phyloP scores from a whole-genome alignment of 441 rosid species.

The Pelargonium australe region DNA sequence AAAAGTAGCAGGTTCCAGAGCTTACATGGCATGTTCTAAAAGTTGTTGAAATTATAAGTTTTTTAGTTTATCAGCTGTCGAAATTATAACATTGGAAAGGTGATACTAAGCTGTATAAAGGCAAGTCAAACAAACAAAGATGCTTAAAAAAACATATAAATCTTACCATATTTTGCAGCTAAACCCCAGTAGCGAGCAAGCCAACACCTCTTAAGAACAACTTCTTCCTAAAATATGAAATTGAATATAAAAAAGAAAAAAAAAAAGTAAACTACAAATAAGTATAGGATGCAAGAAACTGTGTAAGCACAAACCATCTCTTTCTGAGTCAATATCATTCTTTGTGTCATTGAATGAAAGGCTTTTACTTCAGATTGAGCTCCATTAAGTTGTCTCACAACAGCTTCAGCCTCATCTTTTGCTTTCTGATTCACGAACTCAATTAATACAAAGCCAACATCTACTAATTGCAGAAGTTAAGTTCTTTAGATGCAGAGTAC shows the following conservation, averaged over 20 bases:
- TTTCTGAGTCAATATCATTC: constrained; percentile 73
- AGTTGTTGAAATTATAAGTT: background rate
- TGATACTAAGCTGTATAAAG: background rate
- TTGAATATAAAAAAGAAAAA: background rate
- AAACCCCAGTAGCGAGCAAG: constrained; percentile 79
- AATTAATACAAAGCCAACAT: constrained; percentile 12
- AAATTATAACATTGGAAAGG: background rate
- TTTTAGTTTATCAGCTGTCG: background rate
- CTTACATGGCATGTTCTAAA: constrained; percentile 7
- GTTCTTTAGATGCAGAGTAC: constrained; percentile 2
- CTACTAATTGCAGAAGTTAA: background rate
- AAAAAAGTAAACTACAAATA: constrained; percentile 16
- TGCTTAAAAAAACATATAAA: background rate
- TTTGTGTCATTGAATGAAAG: constrained; percentile 57
- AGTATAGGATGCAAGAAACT: background rate
- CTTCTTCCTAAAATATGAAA: constrained; percentile 55
- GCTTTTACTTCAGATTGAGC: constrained; percentile 65
- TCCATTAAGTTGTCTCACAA: constrained; percentile 42
- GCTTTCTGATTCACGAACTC: constrained; percentile 37
- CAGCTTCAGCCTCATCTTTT: constrained; percentile 41
- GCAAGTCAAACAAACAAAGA: constrained; percentile 14
- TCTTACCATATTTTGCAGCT: constrained; percentile 63
- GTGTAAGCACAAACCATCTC: constrained; percentile 50
- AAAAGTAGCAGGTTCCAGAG: background rate
- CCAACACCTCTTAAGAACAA: constrained; percentile 79